Evolutionary conservation across 2,329 filamentous ascomycete species (phyloP).

Genomic region (Neofusicoccum laricinum): DNA sequence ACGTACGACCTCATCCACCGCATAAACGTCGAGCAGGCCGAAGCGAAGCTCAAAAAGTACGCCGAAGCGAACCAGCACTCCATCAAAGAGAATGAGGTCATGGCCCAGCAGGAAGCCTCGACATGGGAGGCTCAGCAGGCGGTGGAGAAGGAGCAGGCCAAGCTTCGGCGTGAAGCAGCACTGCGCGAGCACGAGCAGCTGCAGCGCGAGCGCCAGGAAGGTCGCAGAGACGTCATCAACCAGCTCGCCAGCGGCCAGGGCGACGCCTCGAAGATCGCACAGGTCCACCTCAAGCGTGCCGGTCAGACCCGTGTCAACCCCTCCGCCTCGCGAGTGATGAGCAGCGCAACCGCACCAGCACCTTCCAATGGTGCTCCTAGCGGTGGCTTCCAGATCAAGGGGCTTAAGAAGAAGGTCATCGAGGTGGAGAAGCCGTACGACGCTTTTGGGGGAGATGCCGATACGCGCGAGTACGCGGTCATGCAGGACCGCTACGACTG

Average conservation of each 20-base stretch:
- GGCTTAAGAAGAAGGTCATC: constrained; percentile 65
- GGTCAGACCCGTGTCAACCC: constrained; percentile 57
- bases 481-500: constrained; percentile 71
- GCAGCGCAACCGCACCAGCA: constrained; percentile 17
- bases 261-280: constrained; percentile 55
- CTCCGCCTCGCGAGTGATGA: background rate
- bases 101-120: constrained; percentile 47
- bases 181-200: constrained; percentile 64
- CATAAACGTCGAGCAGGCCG: constrained; percentile 63
- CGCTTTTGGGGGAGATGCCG: constrained; percentile 74
- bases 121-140: constrained; percentile 47
- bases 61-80: constrained; percentile 66
- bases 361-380: constrained; percentile 24
- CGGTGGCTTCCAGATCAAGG: constrained; percentile 64
- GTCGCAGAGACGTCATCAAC: constrained; percentile 67
- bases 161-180: constrained; percentile 61
- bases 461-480: constrained; percentile 64
- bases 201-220: constrained; percentile 63
- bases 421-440: constrained; percentile 77
- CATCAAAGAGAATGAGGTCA: constrained; percentile 51
- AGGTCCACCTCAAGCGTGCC: constrained; percentile 64
- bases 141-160: constrained; percentile 65
- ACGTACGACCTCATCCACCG: constrained; percentile 83
- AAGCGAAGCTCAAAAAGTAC: constrained; percentile 63
- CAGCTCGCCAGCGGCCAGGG: constrained; percentile 63